A percentile compares a stretch with the other conserved stretches of the same genome.
Evolutionary conservation across 1,284 basidiomycete genomes (phyloP).

Genomic region (Ustilago crameri): DNA sequence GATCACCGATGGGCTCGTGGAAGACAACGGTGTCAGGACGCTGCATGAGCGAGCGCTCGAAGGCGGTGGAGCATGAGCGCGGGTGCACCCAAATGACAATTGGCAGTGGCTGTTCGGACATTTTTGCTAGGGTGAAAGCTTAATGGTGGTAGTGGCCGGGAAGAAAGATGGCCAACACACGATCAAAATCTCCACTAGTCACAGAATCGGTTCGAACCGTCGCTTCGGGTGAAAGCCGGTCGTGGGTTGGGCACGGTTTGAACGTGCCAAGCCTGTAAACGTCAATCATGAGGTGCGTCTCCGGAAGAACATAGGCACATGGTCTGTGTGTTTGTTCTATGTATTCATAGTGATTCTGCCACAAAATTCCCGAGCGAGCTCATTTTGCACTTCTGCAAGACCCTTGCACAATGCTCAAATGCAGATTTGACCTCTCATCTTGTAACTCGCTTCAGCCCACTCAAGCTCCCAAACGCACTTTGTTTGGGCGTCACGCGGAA

Average conservation of each 20-base stretch:
- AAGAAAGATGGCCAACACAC: not conserved
- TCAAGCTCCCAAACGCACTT: no score
- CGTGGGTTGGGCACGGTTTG: no score
- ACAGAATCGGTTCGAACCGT: no score
- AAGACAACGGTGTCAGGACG: conserved; percentile 56
- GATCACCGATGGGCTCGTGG: conserved; percentile 62
- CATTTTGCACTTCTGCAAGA: not conserved
- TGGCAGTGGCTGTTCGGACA: conserved; percentile 36
- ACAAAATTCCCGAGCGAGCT: no score
- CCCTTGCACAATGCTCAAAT: conserved; percentile 1
- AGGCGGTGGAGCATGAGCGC: conserved; percentile 59
- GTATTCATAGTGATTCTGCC: no score
- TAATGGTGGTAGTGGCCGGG: not conserved
- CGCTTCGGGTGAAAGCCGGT: no score
- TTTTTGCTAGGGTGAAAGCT: not conserved
- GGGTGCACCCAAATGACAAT: conserved; percentile 62
- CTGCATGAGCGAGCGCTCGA: conserved; percentile 63
- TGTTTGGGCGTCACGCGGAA: no score
- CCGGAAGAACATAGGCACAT: conserved; percentile 11
- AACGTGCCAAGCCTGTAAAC: no score
- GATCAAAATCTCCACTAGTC: no score
- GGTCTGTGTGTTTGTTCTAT: conserved; percentile 16
- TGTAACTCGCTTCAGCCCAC: no score
- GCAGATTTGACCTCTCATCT: not conserved
- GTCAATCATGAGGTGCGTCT: no score